Evolutionary conservation across 164 flowering plant species (phyloP), one percentile per base, ranked within the genome.

Genomic region (Vitis amurensis): DNA sequence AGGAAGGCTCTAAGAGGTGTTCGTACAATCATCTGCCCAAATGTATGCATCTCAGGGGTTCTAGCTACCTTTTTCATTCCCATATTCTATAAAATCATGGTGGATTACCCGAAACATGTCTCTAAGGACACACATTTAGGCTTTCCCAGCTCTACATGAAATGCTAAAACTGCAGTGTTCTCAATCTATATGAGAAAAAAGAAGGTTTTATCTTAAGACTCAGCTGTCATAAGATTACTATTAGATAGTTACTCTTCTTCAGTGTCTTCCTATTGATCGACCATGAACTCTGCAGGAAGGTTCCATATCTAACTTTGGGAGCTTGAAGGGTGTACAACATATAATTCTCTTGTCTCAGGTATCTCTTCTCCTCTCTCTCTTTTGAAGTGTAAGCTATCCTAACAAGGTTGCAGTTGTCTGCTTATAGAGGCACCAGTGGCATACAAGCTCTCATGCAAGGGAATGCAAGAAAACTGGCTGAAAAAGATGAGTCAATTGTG

Each of bases 311-410:
- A 78, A 74, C 49, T 69, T 73, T 61, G 80, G 74, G 51, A 84
- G 80, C 73, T 67, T 88, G 79, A 83, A 77, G 72, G 98, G 98
- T 8, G 75, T 91, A 58, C 64, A 90, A 63, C 97, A 93, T 73
- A 72, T 91, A 66, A 77, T 91, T 72, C 77, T 90, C 31, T 76
- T 95, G 63, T 92, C 99, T 71, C 97, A 92, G 99, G 97, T 92
- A 83, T 49, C 66, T 68, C 53, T 70, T 61, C 23, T 55, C 61
- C 17, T 65, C 60, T 23, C 55, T 69, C 23, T 8, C 50, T 51
- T 19, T 44, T 57, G 9, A 10, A 15, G 66, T 49, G 31, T 10
- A 14, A 8, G 56, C n/a, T 30, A 27, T 50, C 11, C 83, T 84
- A 73, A 87, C 74, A 78, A 86, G 81, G 70, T 73, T 88, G 86